Evolutionary conservation across 352 stramenopile genomes (phyloP), one percentile per base, ranked within the genome.

Genomic region (Globisporangium apiculatum): DNA sequence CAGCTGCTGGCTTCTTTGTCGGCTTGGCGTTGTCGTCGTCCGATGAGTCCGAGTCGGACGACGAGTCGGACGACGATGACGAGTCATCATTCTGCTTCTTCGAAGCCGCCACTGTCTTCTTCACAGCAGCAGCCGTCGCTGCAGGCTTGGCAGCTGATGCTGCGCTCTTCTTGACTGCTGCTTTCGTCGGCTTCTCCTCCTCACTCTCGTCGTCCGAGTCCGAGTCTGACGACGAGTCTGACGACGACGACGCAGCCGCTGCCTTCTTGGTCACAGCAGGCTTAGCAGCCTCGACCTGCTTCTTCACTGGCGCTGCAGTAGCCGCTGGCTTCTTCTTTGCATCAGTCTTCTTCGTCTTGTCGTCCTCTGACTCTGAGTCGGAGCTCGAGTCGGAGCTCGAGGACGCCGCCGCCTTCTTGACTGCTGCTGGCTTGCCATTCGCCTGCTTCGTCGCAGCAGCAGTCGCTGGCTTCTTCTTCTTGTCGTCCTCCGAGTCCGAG

Each of bases 201-300:
- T 84, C 68, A 52, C 69, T 82, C 54, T 80, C 68, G 36, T 77
- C 71, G 43, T 87, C 73, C 45, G 68, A 76, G 40, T 82, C 75
- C 3, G 72, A 83, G 36, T 72, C 74, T 4, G 52, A 53, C 9
- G 57, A 57, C n/a, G 53, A 66, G 51, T 50, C 51, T 8, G 60
- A 65, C 12, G 66, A 72, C 5, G 68, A 74, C 5, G 60, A 69
- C 5, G 67, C 66, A 9, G 65, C 50, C 24, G 67, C 47, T 18
- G 58, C 45, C 55, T 64, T 64, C 51, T 81, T 73, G 9, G 62
- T 58, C 38, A 56, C 51, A 12, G 47, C 45, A 45, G 62, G 46
- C 51, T 60, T 61, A 12, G 37, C 43, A 17, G 8, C 35, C 31
- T 67, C 58, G 37, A 47, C 35, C 64, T 60, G 55, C 57, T 76